Evolutionary conservation across 352 stramenopile genomes (phyloP).

Genomic region (Phytophthora nicotianae): DNA sequence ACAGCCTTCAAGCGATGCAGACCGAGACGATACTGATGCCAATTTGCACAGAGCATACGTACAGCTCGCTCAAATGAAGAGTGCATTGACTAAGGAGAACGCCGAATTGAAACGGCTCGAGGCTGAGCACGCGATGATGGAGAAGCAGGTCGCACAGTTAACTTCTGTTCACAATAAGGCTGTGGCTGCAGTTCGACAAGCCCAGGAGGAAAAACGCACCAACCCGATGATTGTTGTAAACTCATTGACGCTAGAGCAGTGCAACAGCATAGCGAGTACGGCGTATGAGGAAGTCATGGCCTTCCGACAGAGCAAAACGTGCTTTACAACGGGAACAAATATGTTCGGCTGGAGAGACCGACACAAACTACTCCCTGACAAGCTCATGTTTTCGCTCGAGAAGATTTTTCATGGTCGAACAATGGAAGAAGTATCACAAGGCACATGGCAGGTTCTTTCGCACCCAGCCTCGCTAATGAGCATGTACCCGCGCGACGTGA

Average conservation of each 20-base stretch:
- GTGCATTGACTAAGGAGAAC: constrained; percentile 54
- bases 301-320: constrained; percentile 49
- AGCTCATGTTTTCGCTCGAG: constrained; percentile 61
- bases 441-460: constrained; percentile 50
- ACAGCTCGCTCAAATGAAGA: constrained; percentile 48
- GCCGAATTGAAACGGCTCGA: constrained; percentile 50
- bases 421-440: constrained; percentile 36
- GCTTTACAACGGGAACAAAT: constrained; percentile 45
- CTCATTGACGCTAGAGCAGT: constrained; percentile 39
- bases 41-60: constrained; percentile 43
- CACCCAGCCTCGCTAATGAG: constrained; percentile 36
- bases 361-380: constrained; percentile 41
- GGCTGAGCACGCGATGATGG: constrained; percentile 43
- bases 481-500: constrained; percentile 48
- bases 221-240: constrained; percentile 43
- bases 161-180: constrained; percentile 43
- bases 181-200: constrained; percentile 23
- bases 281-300: constrained; percentile 44
- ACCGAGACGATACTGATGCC: background rate
- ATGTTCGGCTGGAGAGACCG: constrained; percentile 66
- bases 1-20: constrained; percentile 19
- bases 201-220: constrained; percentile 41
- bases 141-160: constrained; percentile 53
- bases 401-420: constrained; percentile 45
- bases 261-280: constrained; percentile 37